These are phyloP conservation scores for Ampelocalamus luodianensis DNA, from an alignment of 176 grass and related monocot species.

Conservation along the genomic window DNA sequence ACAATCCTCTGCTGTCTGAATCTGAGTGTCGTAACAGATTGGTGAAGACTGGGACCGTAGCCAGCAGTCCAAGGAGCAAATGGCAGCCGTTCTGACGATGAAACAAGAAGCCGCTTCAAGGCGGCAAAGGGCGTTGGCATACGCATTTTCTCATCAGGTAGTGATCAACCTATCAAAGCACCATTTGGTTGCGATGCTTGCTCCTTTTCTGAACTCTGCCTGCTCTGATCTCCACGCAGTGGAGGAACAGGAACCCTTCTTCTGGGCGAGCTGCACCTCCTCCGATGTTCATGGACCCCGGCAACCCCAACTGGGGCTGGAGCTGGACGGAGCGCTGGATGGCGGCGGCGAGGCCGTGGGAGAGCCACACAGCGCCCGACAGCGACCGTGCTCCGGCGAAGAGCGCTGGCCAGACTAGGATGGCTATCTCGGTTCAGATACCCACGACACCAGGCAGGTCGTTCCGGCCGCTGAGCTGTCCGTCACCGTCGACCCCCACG, in stretches of 20 bases:
- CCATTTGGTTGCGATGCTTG: neutral
- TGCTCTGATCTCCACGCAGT: slow-evolving; percentile 40
- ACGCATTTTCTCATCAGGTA: slow-evolving; percentile 90
- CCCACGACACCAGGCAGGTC: slow-evolving; percentile 40
- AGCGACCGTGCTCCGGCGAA: slow-evolving; percentile 36
- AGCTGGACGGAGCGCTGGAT: slow-evolving; percentile 82
- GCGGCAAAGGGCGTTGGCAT: slow-evolving; percentile 70
- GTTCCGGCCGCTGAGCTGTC: slow-evolving; percentile 35
- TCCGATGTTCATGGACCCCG: slow-evolving; percentile 66
- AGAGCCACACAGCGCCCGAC: slow-evolving; percentile 40
- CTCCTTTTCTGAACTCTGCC: slow-evolving; percentile 31
- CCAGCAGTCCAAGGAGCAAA: slow-evolving; percentile 77
- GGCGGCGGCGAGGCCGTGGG: slow-evolving; percentile 72
- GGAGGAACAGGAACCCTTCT: slow-evolving; percentile 69
- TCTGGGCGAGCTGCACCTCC: slow-evolving; percentile 50
- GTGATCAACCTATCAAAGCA: neutral
- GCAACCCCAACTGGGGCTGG: slow-evolving; percentile 91
- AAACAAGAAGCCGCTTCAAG: slow-evolving; percentile 71
- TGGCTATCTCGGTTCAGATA: slow-evolving; percentile 34
- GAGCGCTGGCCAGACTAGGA: neutral
- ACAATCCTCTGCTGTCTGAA: neutral
- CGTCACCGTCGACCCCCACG: slow-evolving; percentile 39
- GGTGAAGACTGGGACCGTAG: slow-evolving; percentile 76
- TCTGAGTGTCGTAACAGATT: slow-evolving; percentile 44
- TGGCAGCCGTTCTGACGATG: slow-evolving; percentile 51